Conservation (phyloP, 2,329 filamentous ascomycete genomes). For the Truncatella angustata region DNA sequence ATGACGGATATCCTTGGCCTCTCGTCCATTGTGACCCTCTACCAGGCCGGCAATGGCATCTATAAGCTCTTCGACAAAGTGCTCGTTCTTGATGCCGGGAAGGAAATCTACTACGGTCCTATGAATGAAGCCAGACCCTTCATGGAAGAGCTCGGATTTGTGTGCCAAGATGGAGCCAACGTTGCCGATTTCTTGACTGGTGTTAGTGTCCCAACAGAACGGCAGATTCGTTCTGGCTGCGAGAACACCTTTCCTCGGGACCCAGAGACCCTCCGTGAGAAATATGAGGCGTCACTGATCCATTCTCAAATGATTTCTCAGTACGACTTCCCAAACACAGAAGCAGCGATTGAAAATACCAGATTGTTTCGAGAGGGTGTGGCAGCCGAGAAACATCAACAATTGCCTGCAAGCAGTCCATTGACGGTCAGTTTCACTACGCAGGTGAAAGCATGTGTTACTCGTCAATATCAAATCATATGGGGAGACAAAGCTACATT, state of each 20-base stretch:
- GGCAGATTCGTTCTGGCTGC: constrained; percentile 50
- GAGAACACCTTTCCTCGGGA: constrained; percentile 44
- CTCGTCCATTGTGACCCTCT: constrained; percentile 62
- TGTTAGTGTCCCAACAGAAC: constrained; percentile 65
- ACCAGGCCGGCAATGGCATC: constrained; percentile 69
- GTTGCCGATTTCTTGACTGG: constrained; percentile 66
- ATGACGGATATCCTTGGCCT: constrained; percentile 25
- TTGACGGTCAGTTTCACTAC: constrained; percentile 46
- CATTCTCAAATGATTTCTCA: constrained; percentile 2
- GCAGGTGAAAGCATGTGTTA: constrained; percentile 56
- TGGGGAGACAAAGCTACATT: constrained; percentile 65
- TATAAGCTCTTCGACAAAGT: constrained; percentile 71
- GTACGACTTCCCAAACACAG: constrained; percentile 3
- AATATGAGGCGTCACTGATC: constrained; percentile 48
- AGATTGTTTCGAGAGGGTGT: constrained; percentile 5
- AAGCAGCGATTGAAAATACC: constrained; percentile 3
- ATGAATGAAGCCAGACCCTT: constrained; percentile 57
- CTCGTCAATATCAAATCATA: constrained; percentile 63
- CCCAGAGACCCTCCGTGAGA: constrained; percentile 39
- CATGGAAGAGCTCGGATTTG: constrained; percentile 64
- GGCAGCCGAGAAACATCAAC: constrained; percentile 30
- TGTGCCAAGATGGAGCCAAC: constrained; percentile 61
- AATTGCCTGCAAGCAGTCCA: constrained; percentile 42
- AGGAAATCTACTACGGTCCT: constrained; percentile 64
- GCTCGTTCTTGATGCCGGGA: constrained; percentile 64